phyloP scores from a whole-genome alignment of 2,329 filamentous ascomycete species.

The Hansfordia pulvinata region DNA sequence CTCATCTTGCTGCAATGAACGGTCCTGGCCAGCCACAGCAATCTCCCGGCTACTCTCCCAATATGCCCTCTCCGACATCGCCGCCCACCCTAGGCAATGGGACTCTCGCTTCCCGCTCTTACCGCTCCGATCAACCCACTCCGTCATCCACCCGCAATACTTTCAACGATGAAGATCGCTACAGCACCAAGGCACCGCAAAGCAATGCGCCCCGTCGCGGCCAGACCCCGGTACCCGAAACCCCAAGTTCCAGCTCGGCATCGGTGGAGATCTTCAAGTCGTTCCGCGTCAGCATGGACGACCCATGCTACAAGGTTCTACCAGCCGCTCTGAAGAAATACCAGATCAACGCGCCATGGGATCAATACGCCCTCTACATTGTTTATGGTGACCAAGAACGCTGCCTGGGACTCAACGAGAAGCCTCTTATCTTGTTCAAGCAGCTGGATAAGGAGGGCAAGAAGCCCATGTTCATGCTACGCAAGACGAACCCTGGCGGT shows the following conservation, averaged over 20 bases:
- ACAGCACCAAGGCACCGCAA: conserved; percentile 22
- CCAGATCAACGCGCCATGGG: conserved; percentile 95
- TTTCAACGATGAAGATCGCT: conserved; percentile 36
- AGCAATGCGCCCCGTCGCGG: conserved; percentile 43
- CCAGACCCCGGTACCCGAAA: conserved; percentile 49
- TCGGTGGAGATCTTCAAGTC: conserved; percentile 97
- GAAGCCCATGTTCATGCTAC: conserved; percentile 98
- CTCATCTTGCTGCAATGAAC: conserved; percentile 58
- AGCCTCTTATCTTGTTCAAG: conserved; percentile 91
- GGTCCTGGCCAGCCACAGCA: conserved; percentile 35
- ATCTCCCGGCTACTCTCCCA: conserved; percentile 50
- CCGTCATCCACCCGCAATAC: conserved; percentile 41
- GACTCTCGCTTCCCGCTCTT: conserved; percentile 47
- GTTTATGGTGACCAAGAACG: conserved; percentile 98
- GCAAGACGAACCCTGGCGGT: conserved; percentile 46
- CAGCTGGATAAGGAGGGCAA: conserved; percentile 92
- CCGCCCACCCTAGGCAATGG: conserved; percentile 40
- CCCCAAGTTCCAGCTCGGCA: conserved; percentile 38
- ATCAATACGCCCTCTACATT: conserved; percentile 94
- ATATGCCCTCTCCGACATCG: conserved; percentile 57
- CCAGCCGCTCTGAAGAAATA: conserved; percentile 95
- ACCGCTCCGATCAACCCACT: conserved; percentile 41
- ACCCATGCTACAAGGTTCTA: conserved; percentile 93
- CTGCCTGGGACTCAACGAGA: conserved; percentile 82
- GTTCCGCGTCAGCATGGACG: conserved; percentile 94